Base-by-base conservation (phyloP, 179 eudicot species). In the Actinidia polygama region DNA sequence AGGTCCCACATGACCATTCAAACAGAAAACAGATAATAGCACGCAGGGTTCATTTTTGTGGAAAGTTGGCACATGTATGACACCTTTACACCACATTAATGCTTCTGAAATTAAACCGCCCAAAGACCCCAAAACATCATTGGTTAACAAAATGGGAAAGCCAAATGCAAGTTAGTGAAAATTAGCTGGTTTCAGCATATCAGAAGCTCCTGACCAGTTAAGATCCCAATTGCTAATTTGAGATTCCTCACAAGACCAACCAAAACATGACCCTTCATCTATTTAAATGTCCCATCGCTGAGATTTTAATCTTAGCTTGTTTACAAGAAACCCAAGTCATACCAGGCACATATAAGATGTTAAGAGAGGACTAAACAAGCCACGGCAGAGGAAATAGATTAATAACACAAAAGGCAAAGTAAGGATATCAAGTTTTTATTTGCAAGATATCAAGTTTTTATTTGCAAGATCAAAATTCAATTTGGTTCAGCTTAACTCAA, bases 11-110 rank as follows among this genome's bases (percentile, higher is more conserved):
- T 7, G 44, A 49, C 55, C 70, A 62, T 78, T 23, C 57, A 36
- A 62, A 77, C 46, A 58, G 19, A 77, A 62, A 68, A 77, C n/a
- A 61, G 24, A n/a, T 47, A 15, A 46, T 58, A 53, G 78, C 61
- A 58, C 24, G 55, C 18, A n/a, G n/a, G n/a, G n/a, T n/a, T n/a
- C n/a, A n/a, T n/a, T n/a, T n/a, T n/a, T n/a, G n/a, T n/a, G n/a
- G n/a, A n/a, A n/a, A n/a, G n/a, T n/a, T n/a, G n/a, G n/a, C n/a
- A n/a, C n/a, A n/a, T n/a, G n/a, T n/a, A n/a, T n/a, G n/a, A n/a
- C n/a, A n/a, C n/a, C n/a, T n/a, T n/a, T n/a, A n/a, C n/a, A n/a
- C n/a, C n/a, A n/a, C n/a, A n/a, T n/a, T n/a, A n/a, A n/a, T n/a
- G n/a, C n/a, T n/a, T n/a, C n/a, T n/a, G n/a, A n/a, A n/a, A n/a